Evolutionary conservation across 1,284 basidiomycete species (phyloP).

Genomic region (Mrakiaceae sp.): DNA sequence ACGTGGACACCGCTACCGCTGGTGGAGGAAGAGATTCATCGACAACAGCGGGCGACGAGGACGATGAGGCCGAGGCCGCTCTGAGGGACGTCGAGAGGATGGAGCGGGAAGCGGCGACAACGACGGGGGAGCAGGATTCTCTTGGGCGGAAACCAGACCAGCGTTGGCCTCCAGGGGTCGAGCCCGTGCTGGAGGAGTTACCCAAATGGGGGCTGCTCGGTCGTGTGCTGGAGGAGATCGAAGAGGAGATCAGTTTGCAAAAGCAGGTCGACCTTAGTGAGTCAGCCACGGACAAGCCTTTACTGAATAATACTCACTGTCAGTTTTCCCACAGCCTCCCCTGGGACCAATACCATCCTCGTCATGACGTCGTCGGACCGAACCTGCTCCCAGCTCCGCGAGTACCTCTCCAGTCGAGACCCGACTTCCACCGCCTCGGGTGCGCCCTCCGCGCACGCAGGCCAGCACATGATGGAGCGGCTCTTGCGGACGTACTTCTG

Average conservation of each 20-base stretch:
- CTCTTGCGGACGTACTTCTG: slow-evolving; percentile 61
- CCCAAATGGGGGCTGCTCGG: slow-evolving; percentile 88
- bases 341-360: slow-evolving; percentile 59
- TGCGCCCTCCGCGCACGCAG: slow-evolving; percentile 28
- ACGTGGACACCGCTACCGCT: slow-evolving; percentile 15
- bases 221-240: slow-evolving; percentile 81
- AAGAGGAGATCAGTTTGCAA: slow-evolving; percentile 62
- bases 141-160: slow-evolving; percentile 42
- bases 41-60: slow-evolving; percentile 23
- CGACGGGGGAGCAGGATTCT: slow-evolving; percentile 53
- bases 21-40: slow-evolving; percentile 4
- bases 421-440: slow-evolving; percentile 36
- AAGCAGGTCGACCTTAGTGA: slow-evolving; percentile 23
- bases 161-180: slow-evolving; percentile 58
- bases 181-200: slow-evolving; percentile 80
- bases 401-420: slow-evolving; percentile 63
- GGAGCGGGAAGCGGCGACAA: slow-evolving; percentile 23
- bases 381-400: slow-evolving; percentile 59
- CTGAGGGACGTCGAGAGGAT: slow-evolving; percentile 20
- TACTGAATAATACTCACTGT: neutral
- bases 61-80: slow-evolving; percentile 30
- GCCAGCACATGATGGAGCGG: slow-evolving; percentile 63
- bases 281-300: neutral
- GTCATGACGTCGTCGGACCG: slow-evolving; percentile 79
- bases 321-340: neutral